Evolutionary conservation across 768 basidiomycete genomes (phyloP), one percentile per base, ranked within the genome.

Genomic region (Lentinula aciculospora): DNA sequence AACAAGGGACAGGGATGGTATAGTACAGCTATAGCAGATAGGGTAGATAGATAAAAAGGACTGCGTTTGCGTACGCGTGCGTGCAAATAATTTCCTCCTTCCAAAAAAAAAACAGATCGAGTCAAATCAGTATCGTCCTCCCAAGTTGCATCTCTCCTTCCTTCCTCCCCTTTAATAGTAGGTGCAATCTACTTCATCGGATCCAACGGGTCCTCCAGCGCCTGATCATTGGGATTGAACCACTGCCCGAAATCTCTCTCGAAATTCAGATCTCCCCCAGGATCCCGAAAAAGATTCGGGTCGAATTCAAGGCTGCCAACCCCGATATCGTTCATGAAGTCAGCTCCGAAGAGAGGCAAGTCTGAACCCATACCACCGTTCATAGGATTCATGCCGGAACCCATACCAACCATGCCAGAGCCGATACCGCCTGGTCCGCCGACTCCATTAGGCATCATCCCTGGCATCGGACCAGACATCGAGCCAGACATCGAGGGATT

Each of bases 231-330:
- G 5, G 78, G 79, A 65, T 83, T 85, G 63, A 89, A 88, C 86
- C 86, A 89, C 64, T 86, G 83, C 56, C 84, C 83, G 69, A 89
- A 89, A 64, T 88, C 87, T 65, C 85, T 74, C 68, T 87, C 87
- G 62, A 88, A 87, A 64, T 85, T 82, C 66, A 87, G 69, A 58
- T 80, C 74, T 1, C 75, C 76, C 50, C 78, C 74, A 6, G 51
- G 0, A 27, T 25, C 62, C 46, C 74, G 67, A 65, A 82, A 81
- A 40, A 82, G 57, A 13, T 65, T 60, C 7, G 69, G 32, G 56
- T 75, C 73, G 50, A 77, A 77, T 4, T 79, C 79, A 65, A 81
- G 58, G 25, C 57, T 13, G 6, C 32, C 32, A 34, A 34, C 69
- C 21, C 71, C 70, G 9, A 77, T 69, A 12, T 71, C 75, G 60